phyloP scores from a whole-genome alignment of 78 protist species.

The Dictyostelium intermedium region DNA sequence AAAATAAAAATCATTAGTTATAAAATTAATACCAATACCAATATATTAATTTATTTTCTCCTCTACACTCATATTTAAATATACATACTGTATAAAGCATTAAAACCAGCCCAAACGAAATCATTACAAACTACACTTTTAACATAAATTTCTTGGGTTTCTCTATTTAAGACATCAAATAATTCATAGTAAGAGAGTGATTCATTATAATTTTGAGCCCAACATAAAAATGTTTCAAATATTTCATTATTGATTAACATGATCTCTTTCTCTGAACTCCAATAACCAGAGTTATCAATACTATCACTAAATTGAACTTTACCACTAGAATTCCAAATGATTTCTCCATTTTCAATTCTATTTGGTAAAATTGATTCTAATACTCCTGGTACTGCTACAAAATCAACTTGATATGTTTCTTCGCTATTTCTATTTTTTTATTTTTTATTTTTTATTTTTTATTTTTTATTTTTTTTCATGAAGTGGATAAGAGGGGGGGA shows the following conservation, averaged over 20 bases:
- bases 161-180: slow-evolving; percentile 39
- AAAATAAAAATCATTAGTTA: too few relatives aligned
- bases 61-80: not conserved
- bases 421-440: not conserved
- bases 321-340: slow-evolving; percentile 26
- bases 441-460: too few relatives aligned
- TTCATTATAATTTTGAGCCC: slow-evolving; percentile 22
- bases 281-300: slow-evolving; percentile 8
- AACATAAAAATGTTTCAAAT: slow-evolving; percentile 16
- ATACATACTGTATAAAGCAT: slow-evolving; percentile 28
- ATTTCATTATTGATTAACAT: slow-evolving; percentile 1
- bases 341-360: not conserved
- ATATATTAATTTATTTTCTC: too few relatives aligned
- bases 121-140: slow-evolving; percentile 24
- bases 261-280: not conserved
- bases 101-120: slow-evolving; percentile 44
- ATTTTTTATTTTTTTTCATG: too few relatives aligned
- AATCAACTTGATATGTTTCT: slow-evolving; percentile 32
- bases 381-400: slow-evolving; percentile 33
- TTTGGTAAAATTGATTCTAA: slow-evolving; percentile 30
- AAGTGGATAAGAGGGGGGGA: too few relatives aligned
- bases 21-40: too few relatives aligned
- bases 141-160: not conserved
- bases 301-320: not conserved
- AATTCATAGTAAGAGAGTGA: slow-evolving; percentile 3